Evolutionary conservation across 2,329 filamentous ascomycete genomes (phyloP), one percentile per base, ranked within the genome.

Genomic region (Pyrenophora teres): DNA sequence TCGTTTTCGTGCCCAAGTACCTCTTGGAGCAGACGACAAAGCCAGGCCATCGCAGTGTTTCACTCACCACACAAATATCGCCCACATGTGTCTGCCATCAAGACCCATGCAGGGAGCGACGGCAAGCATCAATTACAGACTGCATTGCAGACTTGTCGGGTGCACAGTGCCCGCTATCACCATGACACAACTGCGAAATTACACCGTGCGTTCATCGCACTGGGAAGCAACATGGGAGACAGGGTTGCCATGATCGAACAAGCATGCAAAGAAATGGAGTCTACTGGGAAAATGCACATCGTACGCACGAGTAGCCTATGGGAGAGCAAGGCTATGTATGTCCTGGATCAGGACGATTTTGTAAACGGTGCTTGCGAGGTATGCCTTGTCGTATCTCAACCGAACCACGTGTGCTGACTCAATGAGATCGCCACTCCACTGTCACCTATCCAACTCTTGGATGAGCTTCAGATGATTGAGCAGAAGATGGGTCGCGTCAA

Each of bases 291-390:
- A 30, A 90, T 97, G 68, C 83, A 76, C 46, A 83, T 99, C 33
- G 81, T 85, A 65, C 82, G 87, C 64, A 96, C 93, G 0, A 97
- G 93, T 72, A 88, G 86, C 55, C 79, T 99, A 3, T 99, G 94
- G 83, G 92, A 97, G 77, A 99, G 93, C 3, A 86, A 90, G 64
- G 91, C 94, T 18, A 99, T 99, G 94, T 99, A 99, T 74, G 89
- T 97, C 58, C 78, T 89, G 57, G 88, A 97, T 57, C 94, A 99
- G 73, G 86, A 87, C 57, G 83, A 84, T 25, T 99, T 99, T 69
- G 78, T 97, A 40, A 99, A 99, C 70, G 94, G 92, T 16, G 92
- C 87, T 50, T 96, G 91, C 73, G 90, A 96, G 85, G 92, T 95
- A 73, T 71, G 85, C 79, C 36, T 40, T 15, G 12, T 18, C 7